A percentile compares a stretch with the other conserved stretches of the same genome.
Conservation (phyloP, 176 grass and related monocot species). For the Calamus simplicifolius region DNA sequence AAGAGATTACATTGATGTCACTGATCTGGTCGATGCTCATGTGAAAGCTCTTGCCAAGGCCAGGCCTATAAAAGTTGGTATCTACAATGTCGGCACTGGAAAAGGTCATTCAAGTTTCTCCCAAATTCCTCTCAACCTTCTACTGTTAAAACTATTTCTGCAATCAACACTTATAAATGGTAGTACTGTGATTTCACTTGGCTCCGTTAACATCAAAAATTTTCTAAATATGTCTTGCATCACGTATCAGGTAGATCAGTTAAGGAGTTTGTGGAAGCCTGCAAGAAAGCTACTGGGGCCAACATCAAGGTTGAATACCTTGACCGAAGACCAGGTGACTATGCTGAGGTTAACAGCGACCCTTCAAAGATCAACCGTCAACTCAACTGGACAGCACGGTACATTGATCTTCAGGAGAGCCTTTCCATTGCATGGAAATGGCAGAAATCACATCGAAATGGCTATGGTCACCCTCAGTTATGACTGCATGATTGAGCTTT, state of each 20-base stretch:
- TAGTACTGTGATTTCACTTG: no score
- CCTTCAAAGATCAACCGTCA: slow-evolving; percentile 67
- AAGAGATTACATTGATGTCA: slow-evolving; percentile 97
- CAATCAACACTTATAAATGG: no score
- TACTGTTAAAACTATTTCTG: no score
- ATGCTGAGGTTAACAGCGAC: slow-evolving; percentile 89
- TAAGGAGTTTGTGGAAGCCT: slow-evolving; percentile 88
- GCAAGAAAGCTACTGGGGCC: slow-evolving; percentile 75
- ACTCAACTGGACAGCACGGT: slow-evolving; percentile 75
- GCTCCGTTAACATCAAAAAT: no score
- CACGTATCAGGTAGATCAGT: slow-evolving; percentile 81
- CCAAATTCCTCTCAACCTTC: neutral
- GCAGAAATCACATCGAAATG: slow-evolving; percentile 71
- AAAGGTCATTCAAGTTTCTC: slow-evolving; percentile 41
- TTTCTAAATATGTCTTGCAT: neutral
- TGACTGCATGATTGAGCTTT: neutral
- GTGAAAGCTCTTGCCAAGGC: slow-evolving; percentile 93
- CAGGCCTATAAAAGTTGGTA: slow-evolving; percentile 61
- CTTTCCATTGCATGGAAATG: slow-evolving; percentile 83
- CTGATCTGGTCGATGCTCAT: slow-evolving; percentile 97
- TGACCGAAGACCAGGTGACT: slow-evolving; percentile 71
- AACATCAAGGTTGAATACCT: slow-evolving; percentile 65
- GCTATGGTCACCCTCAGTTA: slow-evolving; percentile 45
- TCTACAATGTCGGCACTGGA: slow-evolving; percentile 98
- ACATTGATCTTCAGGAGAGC: slow-evolving; percentile 76